Evolutionary conservation across 495 filamentous ascomycete genomes (phyloP).

Genomic region (Penicilliopsis zonata): DNA sequence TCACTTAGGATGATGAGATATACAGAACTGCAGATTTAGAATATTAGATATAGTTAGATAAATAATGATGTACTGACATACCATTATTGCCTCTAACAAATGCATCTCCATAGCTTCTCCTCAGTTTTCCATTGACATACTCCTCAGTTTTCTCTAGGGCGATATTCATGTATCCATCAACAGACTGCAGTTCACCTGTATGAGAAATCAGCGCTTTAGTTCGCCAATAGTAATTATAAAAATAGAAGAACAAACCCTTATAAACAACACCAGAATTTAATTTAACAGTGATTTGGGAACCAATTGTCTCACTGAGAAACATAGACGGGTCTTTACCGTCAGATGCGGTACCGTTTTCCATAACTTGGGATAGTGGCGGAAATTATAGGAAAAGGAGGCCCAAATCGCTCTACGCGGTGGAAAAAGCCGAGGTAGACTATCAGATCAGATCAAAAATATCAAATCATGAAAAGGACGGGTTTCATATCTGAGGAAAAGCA

Average conservation of each 20-base stretch:
- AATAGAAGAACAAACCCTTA: constrained; percentile 48
- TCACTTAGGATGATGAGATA: background rate
- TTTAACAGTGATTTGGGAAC: constrained; percentile 84
- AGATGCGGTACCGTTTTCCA: constrained; percentile 59
- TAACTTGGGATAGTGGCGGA: no score
- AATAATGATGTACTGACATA: constrained; percentile 19
- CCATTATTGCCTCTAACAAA: constrained; percentile 97
- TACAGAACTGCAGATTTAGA: constrained; percentile 1
- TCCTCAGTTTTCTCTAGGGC: constrained; percentile 91
- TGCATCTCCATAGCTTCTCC: constrained; percentile 81
- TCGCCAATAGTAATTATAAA: background rate
- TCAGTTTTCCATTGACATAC: constrained; percentile 69
- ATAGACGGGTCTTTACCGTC: constrained; percentile 81
- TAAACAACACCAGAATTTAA: constrained; percentile 93
- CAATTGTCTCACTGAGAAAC: constrained; percentile 87
- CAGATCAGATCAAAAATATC: no score
- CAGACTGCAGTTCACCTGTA: constrained; percentile 82
- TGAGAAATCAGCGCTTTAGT: constrained; percentile 2
- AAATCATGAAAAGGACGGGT: no score
- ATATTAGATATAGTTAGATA: no score
- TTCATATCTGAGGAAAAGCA: no score
- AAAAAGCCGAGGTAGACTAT: no score
- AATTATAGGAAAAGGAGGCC: no score
- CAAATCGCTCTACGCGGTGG: no score
- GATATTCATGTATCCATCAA: constrained; percentile 99